Percentiles rank a stretch among this genome's conserved stretches.
These are phyloP conservation scores for Trypanosoma theileri DNA, from an alignment of 208 protist genomes.

Conservation along the genomic window DNA sequence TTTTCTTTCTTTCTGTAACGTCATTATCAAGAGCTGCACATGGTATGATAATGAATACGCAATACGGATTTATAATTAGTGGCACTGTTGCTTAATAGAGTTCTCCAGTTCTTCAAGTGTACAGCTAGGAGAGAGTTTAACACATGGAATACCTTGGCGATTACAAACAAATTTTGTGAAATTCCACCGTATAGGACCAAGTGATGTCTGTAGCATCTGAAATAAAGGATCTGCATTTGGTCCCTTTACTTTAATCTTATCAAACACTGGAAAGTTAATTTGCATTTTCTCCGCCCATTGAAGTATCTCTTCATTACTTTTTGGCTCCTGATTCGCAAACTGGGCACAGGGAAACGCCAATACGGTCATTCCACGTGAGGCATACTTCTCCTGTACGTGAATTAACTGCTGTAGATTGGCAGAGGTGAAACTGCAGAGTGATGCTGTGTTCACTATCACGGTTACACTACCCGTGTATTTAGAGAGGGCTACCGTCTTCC, in stretches of 20 bases:
- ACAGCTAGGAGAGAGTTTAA: conserved; percentile 8
- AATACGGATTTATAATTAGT: neutral
- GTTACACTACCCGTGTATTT: conserved; percentile 49
- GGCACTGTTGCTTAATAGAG: conserved; percentile 1
- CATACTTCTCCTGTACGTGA: conserved; percentile 39
- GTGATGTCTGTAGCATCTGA: conserved; percentile 44
- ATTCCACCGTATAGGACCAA: conserved; percentile 63
- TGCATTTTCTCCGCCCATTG: conserved; percentile 30
- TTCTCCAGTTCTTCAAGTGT: conserved; percentile 1
- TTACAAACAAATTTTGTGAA: conserved; percentile 76
- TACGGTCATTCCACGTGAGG: conserved; percentile 35
- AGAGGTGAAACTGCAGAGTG: conserved; percentile 50
- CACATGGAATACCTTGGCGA: conserved; percentile 39
- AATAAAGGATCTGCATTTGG: conserved; percentile 51
- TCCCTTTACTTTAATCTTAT: conserved; percentile 58
- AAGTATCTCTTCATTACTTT: conserved; percentile 38
- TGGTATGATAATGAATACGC: neutral
- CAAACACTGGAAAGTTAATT: conserved; percentile 59
- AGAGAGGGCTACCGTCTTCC: conserved; percentile 38
- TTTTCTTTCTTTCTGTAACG: too few species aligned
- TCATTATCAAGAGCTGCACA: too few species aligned
- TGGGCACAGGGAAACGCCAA: conserved; percentile 65
- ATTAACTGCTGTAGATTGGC: conserved; percentile 54
- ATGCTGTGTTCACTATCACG: conserved; percentile 68
- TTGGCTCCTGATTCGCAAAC: conserved; percentile 70